These are phyloP conservation scores for Diaporthe amygdali DNA, from an alignment of 2,329 filamentous ascomycete species.

Conservation along the genomic window DNA sequence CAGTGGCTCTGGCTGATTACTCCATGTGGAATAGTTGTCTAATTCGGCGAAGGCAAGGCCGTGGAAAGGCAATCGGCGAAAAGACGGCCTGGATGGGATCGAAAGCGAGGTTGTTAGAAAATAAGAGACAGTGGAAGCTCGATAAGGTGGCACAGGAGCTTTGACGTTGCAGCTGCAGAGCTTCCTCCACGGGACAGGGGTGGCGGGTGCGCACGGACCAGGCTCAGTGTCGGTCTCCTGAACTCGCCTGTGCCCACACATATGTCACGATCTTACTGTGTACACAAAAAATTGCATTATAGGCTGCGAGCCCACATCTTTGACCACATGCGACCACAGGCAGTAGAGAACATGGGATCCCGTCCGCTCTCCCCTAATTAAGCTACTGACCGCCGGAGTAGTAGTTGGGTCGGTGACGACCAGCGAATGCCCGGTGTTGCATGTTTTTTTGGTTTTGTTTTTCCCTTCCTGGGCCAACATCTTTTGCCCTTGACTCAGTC, in stretches of 20 bases:
- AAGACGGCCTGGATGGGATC: background rate
- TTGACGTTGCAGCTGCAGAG: slow-evolving; percentile 7
- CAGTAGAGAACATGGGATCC: slow-evolving; percentile 3
- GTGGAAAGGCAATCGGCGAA: background rate
- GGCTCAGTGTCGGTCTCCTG: background rate
- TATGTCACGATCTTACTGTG: no score
- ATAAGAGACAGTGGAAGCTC: background rate
- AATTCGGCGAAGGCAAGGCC: background rate
- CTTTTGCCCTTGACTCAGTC: background rate
- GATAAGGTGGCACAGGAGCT: background rate
- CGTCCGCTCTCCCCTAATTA: background rate
- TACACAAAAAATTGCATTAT: no score
- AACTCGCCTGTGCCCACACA: no score
- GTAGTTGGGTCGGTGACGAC: no score
- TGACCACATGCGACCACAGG: background rate
- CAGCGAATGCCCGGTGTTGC: background rate
- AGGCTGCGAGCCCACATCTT: background rate
- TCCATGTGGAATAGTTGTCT: slow-evolving; percentile 3
- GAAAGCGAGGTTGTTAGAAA: background rate
- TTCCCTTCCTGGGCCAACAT: background rate
- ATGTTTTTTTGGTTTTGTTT: background rate
- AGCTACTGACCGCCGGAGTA: background rate
- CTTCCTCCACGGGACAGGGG: slow-evolving; percentile 2
- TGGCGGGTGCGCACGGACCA: background rate
- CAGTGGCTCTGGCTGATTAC: background rate